Base-by-base conservation (phyloP, 306 rosid genomes). In the Acacia melanoxylon region DNA sequence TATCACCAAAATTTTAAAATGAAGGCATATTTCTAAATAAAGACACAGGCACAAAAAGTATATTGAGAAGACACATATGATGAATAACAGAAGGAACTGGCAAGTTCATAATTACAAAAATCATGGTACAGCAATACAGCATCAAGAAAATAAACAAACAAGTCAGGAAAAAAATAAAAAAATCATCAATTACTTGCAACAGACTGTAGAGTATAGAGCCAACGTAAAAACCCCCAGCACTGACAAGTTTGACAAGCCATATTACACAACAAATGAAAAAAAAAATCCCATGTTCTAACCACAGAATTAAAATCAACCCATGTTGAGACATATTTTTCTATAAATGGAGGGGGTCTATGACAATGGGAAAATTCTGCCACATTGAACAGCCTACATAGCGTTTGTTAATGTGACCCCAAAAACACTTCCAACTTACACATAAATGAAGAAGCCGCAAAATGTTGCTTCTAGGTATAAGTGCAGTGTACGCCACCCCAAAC, bases 1-100 rank as follows among this genome's bases (percentile, higher is more conserved):
- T 56, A n/a, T 73, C 35, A 78, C 74, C 54, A 68, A 49, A 35
- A 58, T 45, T 46, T 24, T 78, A 42, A 72, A 78, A 59, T 22
- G 17, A 58, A 81, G 56, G 25, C 20, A 17, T 16, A 77, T 10
- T 33, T 59, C 62, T n/a, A 22, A 33, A 78, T 11, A 66, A 72
- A 40, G 20, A 72, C 8, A 44, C 9, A 22, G 41, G 20, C 58
- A 48, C 66, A 27, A 15, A 59, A 80, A 2, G 71, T 78, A 5
- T 48, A 48, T 48, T 52, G 46, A 40, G 37, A 61, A 61, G 44
- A 6, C 75, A n/a, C 51, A n/a, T n/a, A 68, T 42, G 56, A 70
- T 11, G 33, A 69, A 69, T n/a, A 10, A 45, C 8, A 73, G 4
- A 17, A 31, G 17, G 25, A 16, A 5, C 56, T 19, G 37, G 42